phyloP scores from a whole-genome alignment of 805 yeast species.

The Ogataea nonfermentans region DNA sequence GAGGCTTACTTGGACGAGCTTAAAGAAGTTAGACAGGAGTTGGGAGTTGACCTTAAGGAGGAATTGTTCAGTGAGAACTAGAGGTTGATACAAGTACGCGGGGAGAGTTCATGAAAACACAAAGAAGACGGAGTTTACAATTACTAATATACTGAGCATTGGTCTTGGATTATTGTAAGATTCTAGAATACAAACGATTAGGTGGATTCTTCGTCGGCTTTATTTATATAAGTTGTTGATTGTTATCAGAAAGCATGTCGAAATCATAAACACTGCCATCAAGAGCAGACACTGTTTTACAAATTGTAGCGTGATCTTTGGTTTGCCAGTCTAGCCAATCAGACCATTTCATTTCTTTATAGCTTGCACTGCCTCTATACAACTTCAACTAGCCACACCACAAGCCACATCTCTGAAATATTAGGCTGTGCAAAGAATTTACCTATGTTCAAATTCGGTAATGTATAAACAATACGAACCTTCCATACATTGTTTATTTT shows the following conservation, averaged over 20 bases:
- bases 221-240: slow-evolving; percentile 6
- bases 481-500: slow-evolving; percentile 9
- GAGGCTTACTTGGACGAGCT: slow-evolving; percentile 94
- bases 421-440: slow-evolving; percentile 1
- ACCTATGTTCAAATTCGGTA: slow-evolving; percentile 7
- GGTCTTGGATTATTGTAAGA: slow-evolving; percentile 5
- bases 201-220: slow-evolving; percentile 6
- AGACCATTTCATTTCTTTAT: slow-evolving; percentile 2
- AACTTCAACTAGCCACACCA: no score
- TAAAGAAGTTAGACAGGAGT: slow-evolving; percentile 84
- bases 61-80: slow-evolving; percentile 55
- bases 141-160: slow-evolving; percentile 10
- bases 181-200: slow-evolving; percentile 1
- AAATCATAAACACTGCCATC: not conserved
- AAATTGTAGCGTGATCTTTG: slow-evolving; percentile 6
- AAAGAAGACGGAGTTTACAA: slow-evolving; percentile 13
- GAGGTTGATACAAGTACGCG: slow-evolving; percentile 6
- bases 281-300: not conserved
- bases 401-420: not conserved
- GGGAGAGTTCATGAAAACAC: slow-evolving; percentile 1
- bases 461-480: slow-evolving; percentile 5
- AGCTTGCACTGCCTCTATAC: no score
- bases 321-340: slow-evolving; percentile 2
- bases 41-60: slow-evolving; percentile 92
- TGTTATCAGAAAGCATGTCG: not conserved